These are phyloP conservation scores for Colletotrichum ledebouriae DNA, from an alignment of 2,329 filamentous ascomycete species.

Conservation along the genomic window DNA sequence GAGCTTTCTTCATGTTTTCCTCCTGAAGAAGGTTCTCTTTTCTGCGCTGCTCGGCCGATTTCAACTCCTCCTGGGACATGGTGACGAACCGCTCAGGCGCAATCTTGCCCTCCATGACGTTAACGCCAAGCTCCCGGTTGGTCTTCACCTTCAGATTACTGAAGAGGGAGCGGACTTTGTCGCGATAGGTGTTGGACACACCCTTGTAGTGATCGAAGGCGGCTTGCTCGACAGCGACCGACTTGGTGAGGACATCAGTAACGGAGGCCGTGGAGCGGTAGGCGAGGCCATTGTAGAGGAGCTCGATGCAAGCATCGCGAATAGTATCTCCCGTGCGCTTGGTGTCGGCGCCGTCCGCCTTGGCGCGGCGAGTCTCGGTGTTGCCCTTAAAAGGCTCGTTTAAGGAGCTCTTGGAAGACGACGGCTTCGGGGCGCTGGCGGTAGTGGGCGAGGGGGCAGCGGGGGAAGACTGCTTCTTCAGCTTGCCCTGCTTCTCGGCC, in stretches of 20 bases:
- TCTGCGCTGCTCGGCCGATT: conserved; percentile 83
- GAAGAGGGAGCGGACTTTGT: conserved; percentile 92
- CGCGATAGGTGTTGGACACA: conserved; percentile 81
- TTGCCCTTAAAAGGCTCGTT: conserved; percentile 69
- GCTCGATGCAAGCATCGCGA: conserved; percentile 87
- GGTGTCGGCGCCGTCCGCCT: conserved; percentile 83
- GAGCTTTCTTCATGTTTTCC: conserved; percentile 97
- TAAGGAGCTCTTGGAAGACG: conserved; percentile 48
- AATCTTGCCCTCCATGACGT: conserved; percentile 83
- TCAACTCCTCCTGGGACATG: conserved; percentile 93
- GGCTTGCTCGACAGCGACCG: conserved; percentile 86
- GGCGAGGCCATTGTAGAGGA: conserved; percentile 92
- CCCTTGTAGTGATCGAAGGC: conserved; percentile 78
- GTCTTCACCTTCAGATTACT: conserved; percentile 95
- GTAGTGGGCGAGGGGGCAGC: conserved; percentile 68
- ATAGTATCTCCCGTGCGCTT: conserved; percentile 79
- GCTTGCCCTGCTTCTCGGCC: conserved; percentile 66
- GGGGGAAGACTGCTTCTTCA: conserved; percentile 52
- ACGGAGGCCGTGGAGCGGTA: conserved; percentile 78
- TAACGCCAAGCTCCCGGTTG: conserved; percentile 81
- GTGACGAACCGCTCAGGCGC: conserved; percentile 79
- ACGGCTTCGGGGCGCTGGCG: conserved; percentile 60
- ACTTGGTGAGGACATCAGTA: conserved; percentile 78
- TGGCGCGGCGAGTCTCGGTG: conserved; percentile 82
- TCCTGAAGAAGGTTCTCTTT: conserved; percentile 82